A percentile compares a stretch with the other conserved stretches of the same genome.
Conservation (phyloP, 495 filamentous ascomycete species). For the Chaetomium cochliodes region DNA sequence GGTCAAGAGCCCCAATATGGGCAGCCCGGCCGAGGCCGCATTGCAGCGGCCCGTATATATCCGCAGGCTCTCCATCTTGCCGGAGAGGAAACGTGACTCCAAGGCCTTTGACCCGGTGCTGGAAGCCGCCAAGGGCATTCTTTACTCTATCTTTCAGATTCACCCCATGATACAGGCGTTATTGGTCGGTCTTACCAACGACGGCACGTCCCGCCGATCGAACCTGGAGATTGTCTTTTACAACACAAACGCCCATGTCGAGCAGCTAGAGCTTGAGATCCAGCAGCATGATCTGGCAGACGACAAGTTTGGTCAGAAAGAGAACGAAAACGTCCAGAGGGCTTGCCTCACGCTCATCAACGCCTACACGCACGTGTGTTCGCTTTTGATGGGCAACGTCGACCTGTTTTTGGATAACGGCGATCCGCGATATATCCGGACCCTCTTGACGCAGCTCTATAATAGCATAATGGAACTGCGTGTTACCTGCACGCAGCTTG, state of each 20-base stretch:
- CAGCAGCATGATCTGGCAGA: slow-evolving; percentile 60
- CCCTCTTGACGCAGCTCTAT: slow-evolving; percentile 75
- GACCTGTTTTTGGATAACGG: slow-evolving; percentile 69
- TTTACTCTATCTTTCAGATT: slow-evolving; percentile 80
- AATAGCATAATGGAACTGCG: slow-evolving; percentile 76
- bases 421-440: slow-evolving; percentile 77
- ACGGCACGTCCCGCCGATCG: slow-evolving; percentile 64
- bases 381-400: slow-evolving; percentile 66
- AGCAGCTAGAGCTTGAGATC: slow-evolving; percentile 71
- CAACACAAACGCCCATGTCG: slow-evolving; percentile 70
- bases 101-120: slow-evolving; percentile 61
- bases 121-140: slow-evolving; percentile 79
- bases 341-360: slow-evolving; percentile 69
- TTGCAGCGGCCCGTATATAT: slow-evolving; percentile 60
- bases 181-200: slow-evolving; percentile 67
- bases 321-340: slow-evolving; percentile 64
- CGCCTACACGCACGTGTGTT: slow-evolving; percentile 72
- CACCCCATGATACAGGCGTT: slow-evolving; percentile 73
- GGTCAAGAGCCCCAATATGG: slow-evolving; percentile 50
- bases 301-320: slow-evolving; percentile 51
- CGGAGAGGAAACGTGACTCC: slow-evolving; percentile 70
- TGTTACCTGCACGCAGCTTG: slow-evolving; percentile 40
- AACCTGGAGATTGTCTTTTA: slow-evolving; percentile 76
- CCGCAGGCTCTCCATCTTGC: slow-evolving; percentile 76
- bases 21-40: slow-evolving; percentile 56